Evolutionary conservation across 768 basidiomycete species (phyloP).

Genomic region (Lentinula raphanica): DNA sequence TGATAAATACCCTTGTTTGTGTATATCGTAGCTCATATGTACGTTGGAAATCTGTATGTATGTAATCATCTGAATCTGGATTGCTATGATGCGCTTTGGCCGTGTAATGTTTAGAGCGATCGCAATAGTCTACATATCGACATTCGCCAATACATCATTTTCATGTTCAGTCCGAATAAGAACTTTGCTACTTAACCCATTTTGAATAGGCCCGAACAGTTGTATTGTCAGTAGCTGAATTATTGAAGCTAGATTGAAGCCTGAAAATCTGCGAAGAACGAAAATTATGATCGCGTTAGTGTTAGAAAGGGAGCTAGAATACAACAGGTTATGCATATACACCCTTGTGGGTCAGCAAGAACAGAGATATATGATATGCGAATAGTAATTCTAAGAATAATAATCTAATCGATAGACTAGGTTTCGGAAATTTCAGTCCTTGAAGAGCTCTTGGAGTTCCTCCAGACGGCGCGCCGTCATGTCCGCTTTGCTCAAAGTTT

Average conservation of each 20-base stretch:
- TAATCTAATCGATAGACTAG: neutral
- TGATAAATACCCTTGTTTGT: neutral
- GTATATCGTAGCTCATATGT: neutral
- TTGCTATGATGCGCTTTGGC: conserved; percentile 1
- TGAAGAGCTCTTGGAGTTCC: conserved; percentile 76
- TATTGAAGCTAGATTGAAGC: too few relatives aligned
- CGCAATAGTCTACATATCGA: too few relatives aligned
- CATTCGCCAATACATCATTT: too few relatives aligned
- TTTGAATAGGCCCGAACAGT: too few relatives aligned
- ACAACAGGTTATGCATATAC: conserved; percentile 1
- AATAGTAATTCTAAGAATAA: neutral
- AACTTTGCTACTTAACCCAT: too few relatives aligned
- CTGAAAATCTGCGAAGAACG: too few relatives aligned
- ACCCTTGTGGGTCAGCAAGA: neutral
- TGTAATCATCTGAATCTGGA: conserved; percentile 3
- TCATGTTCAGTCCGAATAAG: too few relatives aligned
- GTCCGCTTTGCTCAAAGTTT: conserved; percentile 84
- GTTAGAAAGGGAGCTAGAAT: neutral
- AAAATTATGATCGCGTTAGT: neutral
- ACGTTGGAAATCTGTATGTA: neutral
- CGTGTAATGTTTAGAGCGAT: too few relatives aligned
- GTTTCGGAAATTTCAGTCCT: conserved; percentile 18
- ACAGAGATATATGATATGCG: neutral
- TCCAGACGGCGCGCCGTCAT: conserved; percentile 83
- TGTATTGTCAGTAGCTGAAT: too few relatives aligned